Evolutionary conservation across 2,329 filamentous ascomycete species (phyloP).

Genomic region (Aspergillus quadrilineatus): DNA sequence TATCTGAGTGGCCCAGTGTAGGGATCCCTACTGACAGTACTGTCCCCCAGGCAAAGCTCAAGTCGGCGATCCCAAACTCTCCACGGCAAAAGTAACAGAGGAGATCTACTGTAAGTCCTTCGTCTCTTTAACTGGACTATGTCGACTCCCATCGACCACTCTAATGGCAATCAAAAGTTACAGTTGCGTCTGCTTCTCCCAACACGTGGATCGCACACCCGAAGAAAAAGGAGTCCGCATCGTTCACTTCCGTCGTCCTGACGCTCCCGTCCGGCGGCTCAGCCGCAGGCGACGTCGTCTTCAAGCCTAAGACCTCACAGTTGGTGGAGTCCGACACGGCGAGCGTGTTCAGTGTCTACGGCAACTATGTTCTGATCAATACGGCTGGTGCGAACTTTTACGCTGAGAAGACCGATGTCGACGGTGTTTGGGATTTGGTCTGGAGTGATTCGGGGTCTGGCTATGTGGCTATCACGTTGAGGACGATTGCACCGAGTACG

Average conservation of each 20-base stretch:
- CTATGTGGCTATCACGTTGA: background rate
- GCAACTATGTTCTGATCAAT: slow-evolving; percentile 3
- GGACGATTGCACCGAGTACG: slow-evolving; percentile 7
- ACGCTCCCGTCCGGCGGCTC: background rate
- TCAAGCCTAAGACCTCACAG: background rate
- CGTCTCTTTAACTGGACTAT: background rate
- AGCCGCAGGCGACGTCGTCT: background rate
- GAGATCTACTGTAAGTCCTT: slow-evolving; percentile 4
- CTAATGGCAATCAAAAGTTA: background rate
- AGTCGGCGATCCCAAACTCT: background rate
- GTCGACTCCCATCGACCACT: background rate
- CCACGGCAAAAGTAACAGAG: background rate
- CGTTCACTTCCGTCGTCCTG: background rate
- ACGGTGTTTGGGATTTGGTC: background rate
- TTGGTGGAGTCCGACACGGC: background rate
- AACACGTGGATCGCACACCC: slow-evolving; percentile 6
- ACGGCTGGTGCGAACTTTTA: slow-evolving; percentile 1
- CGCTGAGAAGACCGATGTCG: background rate
- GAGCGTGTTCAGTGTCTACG: background rate
- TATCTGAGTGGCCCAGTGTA: background rate
- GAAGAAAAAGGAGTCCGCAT: background rate
- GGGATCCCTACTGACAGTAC: background rate
- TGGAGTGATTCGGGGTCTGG: background rate
- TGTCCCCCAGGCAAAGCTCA: slow-evolving; percentile 2
- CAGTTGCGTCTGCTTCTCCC: background rate